Base-by-base conservation (phyloP, 2,329 filamentous ascomycete genomes). In the Claviceps sp. region DNA sequence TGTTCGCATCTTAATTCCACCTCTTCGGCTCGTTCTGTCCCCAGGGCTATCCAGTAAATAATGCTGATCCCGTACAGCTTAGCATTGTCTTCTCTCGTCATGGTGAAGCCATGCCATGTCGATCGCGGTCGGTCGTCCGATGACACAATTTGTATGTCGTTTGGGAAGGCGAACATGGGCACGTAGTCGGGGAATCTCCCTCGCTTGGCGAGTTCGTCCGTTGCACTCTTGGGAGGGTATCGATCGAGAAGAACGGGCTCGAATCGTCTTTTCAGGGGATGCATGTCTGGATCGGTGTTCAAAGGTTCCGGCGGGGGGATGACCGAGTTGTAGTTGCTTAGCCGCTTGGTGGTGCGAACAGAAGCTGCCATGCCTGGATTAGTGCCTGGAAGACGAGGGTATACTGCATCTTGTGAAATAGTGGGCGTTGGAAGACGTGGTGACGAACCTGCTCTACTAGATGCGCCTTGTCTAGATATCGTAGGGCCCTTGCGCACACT, bases 51-150 rank as follows among this genome's bases (percentile, higher is more conserved):
- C 93, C 93, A 98, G 43, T 97, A 79, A 51, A 89, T 94, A 52
- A 96, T 78, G 56, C 87, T 90, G 54, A 97, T 87, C 37, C 89
- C 91, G 63, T 97, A 91, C 20, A 97, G 75, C 65, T 93, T 95
- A 52, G 88, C 86, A 61, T 89, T 91, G 64, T 97, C 90, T 52
- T 87, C 87, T 22, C 85, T 86, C 2, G 93, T 98, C 93, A 98
- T 97, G 56, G 89, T 90, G 64, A 98, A 98, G 48, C 93, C 93
- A 69, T 98, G 93, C 93, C 93, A 98, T 24, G 90, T 96, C n/a
- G 93, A 91, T 55, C 89, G 79, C 1, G 93, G 93, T 55, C 90
- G 79, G 65, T 95, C 89, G 62, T 98, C 93, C 1, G 90, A 90
- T 1, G 93, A 96, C 9, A 97, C 88, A 50, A 98, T 93, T 57